Base-by-base conservation (phyloP, 768 basidiomycete species). In the Epithele typhae region DNA sequence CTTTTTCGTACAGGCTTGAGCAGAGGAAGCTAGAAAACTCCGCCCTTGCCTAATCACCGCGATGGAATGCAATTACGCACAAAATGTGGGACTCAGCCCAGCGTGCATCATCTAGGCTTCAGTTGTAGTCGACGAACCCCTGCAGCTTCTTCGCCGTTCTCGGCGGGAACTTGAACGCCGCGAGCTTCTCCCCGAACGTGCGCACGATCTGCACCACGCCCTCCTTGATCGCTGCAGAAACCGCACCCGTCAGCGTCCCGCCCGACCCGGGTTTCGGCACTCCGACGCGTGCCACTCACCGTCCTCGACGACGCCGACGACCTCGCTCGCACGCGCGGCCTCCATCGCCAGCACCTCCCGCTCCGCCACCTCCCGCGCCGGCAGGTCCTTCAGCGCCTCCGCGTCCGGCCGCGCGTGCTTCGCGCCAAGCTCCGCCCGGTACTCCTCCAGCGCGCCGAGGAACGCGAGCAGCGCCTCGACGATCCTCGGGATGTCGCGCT, bases 401-500 rank as follows among this genome's bases (percentile, higher is more conserved):
- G 66, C 64, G 0, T 65, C 56, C 1, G 72, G 66, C 4, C 70
- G 66, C 3, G 67, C 63, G 51, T 70, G 68, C 18, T 65, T 54
- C 3, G 69, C 64, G 44, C 64, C 66, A 23, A 90, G 62, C 55
- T 84, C 79, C 1, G 55, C 60, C 45, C 80, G 77, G 48, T 83
- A 83, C 24, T 74, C 74, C 54, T 92, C 89, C 17, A 91, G 63
- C 1, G 79, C 84, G 1, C 64, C 60, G 17, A 90, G 71, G 68
- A 84, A 86, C 0, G 75, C 75, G 11, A 86, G 60, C 53, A 92
- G 68, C 0, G 85, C 84, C 62, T 94, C 91, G 3, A 94, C 62
- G 23, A 91, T 80, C 49, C 79, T 81, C 0, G 90, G 85, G 17
- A 91, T 87, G 59, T 93, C 92, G 10, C 86, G 73, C 61, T 93